Conservation (phyloP, 129 eudicot genomes). For the Pittosporum tobira region DNA sequence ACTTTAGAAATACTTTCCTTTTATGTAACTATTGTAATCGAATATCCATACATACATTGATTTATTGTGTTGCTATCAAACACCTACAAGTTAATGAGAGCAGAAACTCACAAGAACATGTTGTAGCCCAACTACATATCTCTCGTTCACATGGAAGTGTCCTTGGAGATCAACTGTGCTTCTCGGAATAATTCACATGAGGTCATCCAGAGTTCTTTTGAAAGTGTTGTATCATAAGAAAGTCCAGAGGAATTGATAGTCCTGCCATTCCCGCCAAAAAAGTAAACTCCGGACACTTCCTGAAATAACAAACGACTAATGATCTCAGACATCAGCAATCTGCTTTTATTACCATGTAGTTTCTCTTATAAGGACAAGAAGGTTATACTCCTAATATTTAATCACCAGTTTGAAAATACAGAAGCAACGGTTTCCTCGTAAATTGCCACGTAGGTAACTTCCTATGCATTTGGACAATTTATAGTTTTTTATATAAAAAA, state of each 20-base stretch:
- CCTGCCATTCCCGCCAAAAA: conserved; percentile 82
- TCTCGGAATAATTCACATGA: conserved; percentile 49
- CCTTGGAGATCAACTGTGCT: conserved; percentile 15
- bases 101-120: not conserved
- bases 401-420: too few species aligned
- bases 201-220: conserved; percentile 63
- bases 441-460: too few species aligned
- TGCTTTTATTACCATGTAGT: not conserved
- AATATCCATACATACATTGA: too few species aligned
- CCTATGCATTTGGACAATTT: too few species aligned
- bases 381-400: not conserved
- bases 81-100: too few species aligned
- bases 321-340: not conserved
- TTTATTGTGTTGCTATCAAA: too few species aligned
- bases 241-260: conserved; percentile 53
- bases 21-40: too few species aligned
- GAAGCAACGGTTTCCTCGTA: too few species aligned
- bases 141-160: conserved; percentile 2
- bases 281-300: conserved; percentile 72
- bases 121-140: not conserved
- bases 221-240: conserved; percentile 45
- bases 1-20: too few species aligned
- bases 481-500: too few species aligned
- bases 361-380: not conserved
- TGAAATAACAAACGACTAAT: conserved; percentile 24